phyloP scores from a whole-genome alignment of 225 moss, liverwort and hornwort genomes.

The Pleurozium schreberi region DNA sequence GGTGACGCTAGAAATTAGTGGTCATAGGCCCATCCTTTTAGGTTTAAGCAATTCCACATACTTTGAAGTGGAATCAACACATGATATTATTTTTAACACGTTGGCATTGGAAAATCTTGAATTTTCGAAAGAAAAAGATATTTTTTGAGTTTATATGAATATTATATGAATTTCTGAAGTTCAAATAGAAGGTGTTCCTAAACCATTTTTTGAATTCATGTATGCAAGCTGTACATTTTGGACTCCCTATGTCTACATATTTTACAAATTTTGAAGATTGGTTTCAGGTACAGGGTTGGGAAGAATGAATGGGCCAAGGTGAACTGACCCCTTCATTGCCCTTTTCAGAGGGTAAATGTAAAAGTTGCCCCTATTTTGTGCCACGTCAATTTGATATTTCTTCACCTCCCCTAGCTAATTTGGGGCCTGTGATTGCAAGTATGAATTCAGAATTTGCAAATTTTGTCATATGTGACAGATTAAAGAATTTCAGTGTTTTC shows the following conservation, averaged over 20 bases:
- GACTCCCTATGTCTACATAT: neutral
- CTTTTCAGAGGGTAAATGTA: no score
- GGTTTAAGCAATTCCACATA: neutral
- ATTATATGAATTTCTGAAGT: neutral
- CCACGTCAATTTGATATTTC: no score
- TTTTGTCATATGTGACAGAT: no score
- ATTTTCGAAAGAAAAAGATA: neutral
- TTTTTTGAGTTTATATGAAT: neutral
- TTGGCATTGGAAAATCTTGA: neutral
- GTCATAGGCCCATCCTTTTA: no score
- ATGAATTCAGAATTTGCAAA: no score
- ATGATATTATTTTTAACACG: neutral
- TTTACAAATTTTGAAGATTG: neutral
- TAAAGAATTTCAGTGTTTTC: no score
- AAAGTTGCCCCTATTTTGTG: no score
- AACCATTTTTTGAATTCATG: neutral
- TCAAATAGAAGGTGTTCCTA: neutral
- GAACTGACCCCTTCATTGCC: no score
- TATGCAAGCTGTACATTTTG: neutral
- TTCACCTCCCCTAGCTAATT: no score
- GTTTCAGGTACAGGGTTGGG: fast-evolving
- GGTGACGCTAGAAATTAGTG: no score
- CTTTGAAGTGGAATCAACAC: neutral
- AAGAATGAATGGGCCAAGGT: no score
- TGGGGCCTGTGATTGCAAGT: no score